Base-by-base conservation (phyloP, 805 yeast species). In the Wickerhamiella azyma region DNA sequence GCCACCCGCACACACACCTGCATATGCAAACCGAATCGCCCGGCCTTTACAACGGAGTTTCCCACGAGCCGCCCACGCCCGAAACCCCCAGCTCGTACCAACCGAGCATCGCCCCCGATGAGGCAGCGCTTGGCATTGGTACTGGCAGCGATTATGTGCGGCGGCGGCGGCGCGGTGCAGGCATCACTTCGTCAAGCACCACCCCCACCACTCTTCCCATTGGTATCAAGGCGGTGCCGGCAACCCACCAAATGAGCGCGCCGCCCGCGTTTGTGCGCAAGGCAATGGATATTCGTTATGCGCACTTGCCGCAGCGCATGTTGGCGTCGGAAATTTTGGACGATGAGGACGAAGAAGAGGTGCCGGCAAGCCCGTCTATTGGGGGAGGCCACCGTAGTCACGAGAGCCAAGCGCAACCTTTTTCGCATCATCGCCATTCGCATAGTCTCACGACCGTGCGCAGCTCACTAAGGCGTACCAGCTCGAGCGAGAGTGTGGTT, bases 281-380 rank as follows among this genome's bases (percentile, higher is more conserved):
- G 32, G 63, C 65, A 28, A 61, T 64, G 63, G 66, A 64, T 33
- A 59, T 62, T 35, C 54, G 64, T 10, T 66, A 64, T 44, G 56
- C 66, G 21, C 67, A 64, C 41, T 50, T 64, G 41, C 60, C 76
- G 45, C 82, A 81, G 21, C 69, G 85, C 39, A 67, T 81, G 62
- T 66, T 82, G 49, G 89, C 88, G 2, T 74, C 81, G 19, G 92
- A 81, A 59, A 78, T 81, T 32, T 88, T 79, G 51, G 85, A 80
- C 46, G 74, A 68, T 29, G 84, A 76, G 19, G 52, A 48, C 16
- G 37, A 7, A n/a, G n/a, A n/a, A n/a, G n/a, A n/a, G n/a, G n/a
- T n/a, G n/a, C n/a, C n/a, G n/a, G n/a, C n/a, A n/a, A n/a, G n/a
- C n/a, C n/a, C n/a, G n/a, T n/a, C n/a, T n/a, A n/a, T n/a, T n/a